Evolutionary conservation across 2,329 filamentous ascomycete genomes (phyloP).

Genomic region (Trichoderma brevicompactum): DNA sequence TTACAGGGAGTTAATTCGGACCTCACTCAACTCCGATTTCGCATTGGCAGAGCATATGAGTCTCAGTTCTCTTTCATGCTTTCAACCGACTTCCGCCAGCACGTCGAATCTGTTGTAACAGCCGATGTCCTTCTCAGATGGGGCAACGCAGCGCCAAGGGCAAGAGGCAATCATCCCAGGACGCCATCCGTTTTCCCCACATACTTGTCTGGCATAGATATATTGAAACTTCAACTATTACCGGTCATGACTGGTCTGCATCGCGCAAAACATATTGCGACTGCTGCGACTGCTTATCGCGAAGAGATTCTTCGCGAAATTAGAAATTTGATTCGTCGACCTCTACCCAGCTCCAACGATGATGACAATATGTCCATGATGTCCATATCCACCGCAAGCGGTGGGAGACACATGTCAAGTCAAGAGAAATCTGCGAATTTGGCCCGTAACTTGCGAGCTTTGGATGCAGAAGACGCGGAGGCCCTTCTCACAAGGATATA

Average conservation of each 20-base stretch:
- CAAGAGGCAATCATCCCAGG: conserved; percentile 68
- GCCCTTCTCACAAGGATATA: conserved; percentile 82
- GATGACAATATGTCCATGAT: conserved; percentile 92
- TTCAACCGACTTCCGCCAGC: conserved; percentile 77
- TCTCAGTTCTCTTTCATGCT: conserved; percentile 76
- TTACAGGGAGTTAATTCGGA: conserved; percentile 80
- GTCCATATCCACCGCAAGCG: conserved; percentile 76
- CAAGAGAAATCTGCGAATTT: conserved; percentile 90
- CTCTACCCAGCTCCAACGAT: conserved; percentile 89
- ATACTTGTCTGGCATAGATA: conserved; percentile 75
- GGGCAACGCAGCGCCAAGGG: conserved; percentile 75
- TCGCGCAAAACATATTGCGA: conserved; percentile 76
- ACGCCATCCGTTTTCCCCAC: conserved; percentile 73
- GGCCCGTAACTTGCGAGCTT: conserved; percentile 81
- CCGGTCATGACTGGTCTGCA: conserved; percentile 78
- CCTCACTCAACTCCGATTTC: conserved; percentile 72
- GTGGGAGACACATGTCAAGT: conserved; percentile 70
- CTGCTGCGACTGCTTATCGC: conserved; percentile 82
- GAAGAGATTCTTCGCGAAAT: conserved; percentile 85
- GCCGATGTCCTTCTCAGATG: conserved; percentile 81
- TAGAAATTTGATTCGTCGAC: conserved; percentile 78
- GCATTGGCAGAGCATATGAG: conserved; percentile 88
- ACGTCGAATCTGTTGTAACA: conserved; percentile 72
- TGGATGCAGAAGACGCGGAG: conserved; percentile 85
- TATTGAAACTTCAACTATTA: conserved; percentile 71